Evolutionary conservation across 345 rosid genomes (phyloP).

Genomic region (Syzygium aqueum): DNA sequence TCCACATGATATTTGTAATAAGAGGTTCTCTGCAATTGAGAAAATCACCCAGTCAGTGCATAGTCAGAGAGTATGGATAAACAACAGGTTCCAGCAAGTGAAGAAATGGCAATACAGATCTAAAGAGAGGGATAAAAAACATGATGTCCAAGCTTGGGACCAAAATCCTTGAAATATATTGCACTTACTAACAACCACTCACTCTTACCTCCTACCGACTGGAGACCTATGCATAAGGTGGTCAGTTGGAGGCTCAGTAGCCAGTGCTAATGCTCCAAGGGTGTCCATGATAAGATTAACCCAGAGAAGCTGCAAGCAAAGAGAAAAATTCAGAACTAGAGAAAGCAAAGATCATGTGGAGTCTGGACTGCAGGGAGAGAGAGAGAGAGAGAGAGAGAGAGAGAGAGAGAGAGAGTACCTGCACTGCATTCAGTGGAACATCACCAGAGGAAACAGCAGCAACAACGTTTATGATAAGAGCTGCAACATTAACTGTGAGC

Average conservation of each 20-base stretch:
- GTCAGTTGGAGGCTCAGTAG: constrained; percentile 98
- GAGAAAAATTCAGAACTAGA: not conserved
- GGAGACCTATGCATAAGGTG: constrained; percentile 87
- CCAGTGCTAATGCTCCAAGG: constrained; percentile 95
- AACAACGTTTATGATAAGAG: constrained; percentile 85
- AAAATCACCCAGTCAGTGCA: not conserved
- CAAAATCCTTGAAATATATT: not conserved
- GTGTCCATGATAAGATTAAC: constrained; percentile 99
- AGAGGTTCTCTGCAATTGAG: constrained; percentile 74
- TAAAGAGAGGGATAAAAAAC: not conserved
- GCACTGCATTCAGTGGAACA: constrained; percentile 95
- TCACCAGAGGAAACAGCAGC: constrained; percentile 93
- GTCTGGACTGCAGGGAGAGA: not conserved
- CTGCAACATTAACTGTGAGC: constrained; percentile 94
- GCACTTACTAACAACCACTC: not conserved
- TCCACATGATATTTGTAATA: constrained; percentile 96
- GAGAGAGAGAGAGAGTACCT: constrained; percentile 35
- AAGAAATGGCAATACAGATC: not conserved
- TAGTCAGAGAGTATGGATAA: not conserved
- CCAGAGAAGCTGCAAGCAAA: constrained; percentile 74
- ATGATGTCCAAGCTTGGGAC: not conserved
- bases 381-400: not conserved
- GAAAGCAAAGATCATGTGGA: not conserved
- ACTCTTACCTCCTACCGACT: constrained; percentile 80
- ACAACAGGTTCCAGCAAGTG: not conserved